phyloP scores from a whole-genome alignment of 202 grass and related monocot species.

The Elaeis oleifera region DNA sequence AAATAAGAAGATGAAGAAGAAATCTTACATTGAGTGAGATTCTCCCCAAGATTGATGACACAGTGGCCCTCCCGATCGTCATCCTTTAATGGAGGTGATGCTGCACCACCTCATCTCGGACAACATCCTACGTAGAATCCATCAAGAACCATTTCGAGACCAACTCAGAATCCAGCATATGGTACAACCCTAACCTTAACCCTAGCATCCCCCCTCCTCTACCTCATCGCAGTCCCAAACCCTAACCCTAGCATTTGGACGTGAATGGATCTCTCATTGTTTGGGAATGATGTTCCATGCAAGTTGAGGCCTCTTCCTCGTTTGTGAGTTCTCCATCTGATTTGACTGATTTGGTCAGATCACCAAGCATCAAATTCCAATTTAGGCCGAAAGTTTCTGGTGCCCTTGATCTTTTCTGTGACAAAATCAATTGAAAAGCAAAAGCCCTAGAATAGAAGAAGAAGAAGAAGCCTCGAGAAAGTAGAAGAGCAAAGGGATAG shows the following conservation, averaged over 20 bases:
- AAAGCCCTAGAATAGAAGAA: too few relatives aligned
- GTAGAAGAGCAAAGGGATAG: too few relatives aligned
- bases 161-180: conserved; percentile 27
- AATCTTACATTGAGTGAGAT: conserved; percentile 72
- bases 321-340: conserved; percentile 50
- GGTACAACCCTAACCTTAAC: conserved; percentile 23
- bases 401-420: too few relatives aligned
- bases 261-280: conserved; percentile 25
- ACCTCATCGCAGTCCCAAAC: background rate
- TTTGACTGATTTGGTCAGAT: background rate
- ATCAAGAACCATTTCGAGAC: background rate
- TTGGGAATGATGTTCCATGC: conserved; percentile 24
- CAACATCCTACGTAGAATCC: conserved; percentile 14
- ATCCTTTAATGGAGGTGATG: conserved; percentile 61
- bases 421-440: too few relatives aligned
- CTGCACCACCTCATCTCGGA: conserved; percentile 16
- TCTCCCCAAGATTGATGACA: conserved; percentile 78
- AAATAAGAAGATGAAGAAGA: background rate
- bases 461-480: too few relatives aligned
- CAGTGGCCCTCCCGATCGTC: conserved; percentile 83
- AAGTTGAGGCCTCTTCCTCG: conserved; percentile 59
- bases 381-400: too few relatives aligned
- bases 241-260: background rate
- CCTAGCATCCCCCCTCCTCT: too few relatives aligned
- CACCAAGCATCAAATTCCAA: too few relatives aligned